Percentiles rank a stretch among this genome's conserved stretches.
These are phyloP conservation scores for Berberis thunbergii DNA, from an alignment of 164 flowering plant species.

Conservation along the genomic window DNA sequence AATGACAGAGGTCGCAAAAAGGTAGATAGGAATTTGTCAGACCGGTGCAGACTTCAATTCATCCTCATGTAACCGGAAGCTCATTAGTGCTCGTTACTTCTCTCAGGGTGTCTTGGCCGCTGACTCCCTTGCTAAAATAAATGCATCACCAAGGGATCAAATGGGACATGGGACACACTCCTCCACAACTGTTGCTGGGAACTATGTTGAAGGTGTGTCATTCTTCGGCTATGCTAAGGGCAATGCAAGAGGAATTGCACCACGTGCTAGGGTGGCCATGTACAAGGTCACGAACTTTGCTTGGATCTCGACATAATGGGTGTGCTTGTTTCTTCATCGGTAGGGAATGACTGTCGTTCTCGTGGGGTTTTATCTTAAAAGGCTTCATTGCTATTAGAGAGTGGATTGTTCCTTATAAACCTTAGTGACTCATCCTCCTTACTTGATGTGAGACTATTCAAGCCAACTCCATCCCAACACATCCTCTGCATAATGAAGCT, in stretches of 20 bases:
- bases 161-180: conserved; percentile 68
- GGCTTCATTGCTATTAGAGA: too few relatives aligned
- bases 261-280: conserved; percentile 49
- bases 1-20: conserved; percentile 33
- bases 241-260: conserved; percentile 50
- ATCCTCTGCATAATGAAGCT: conserved; percentile 34
- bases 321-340: too few relatives aligned
- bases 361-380: too few relatives aligned
- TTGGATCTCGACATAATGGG: conserved; percentile 34
- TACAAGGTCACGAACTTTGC: conserved; percentile 45
- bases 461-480: too few relatives aligned
- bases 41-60: conserved; percentile 30
- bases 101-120: conserved; percentile 35
- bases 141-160: conserved; percentile 38
- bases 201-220: conserved; percentile 21
- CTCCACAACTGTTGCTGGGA: conserved; percentile 52
- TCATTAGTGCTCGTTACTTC: conserved; percentile 55
- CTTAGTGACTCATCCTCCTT: too few relatives aligned
- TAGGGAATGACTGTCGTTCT: too few relatives aligned
- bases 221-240: conserved; percentile 53
- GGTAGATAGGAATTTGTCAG: conserved; percentile 56
- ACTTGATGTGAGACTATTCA: too few relatives aligned
- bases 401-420: too few relatives aligned
- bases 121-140: conserved; percentile 17
- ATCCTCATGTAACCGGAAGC: conserved; percentile 52